Evolutionary conservation across 2,329 filamentous ascomycete genomes (phyloP), one percentile per base, ranked within the genome.

Genomic region (Didymellaceae sp.): DNA sequence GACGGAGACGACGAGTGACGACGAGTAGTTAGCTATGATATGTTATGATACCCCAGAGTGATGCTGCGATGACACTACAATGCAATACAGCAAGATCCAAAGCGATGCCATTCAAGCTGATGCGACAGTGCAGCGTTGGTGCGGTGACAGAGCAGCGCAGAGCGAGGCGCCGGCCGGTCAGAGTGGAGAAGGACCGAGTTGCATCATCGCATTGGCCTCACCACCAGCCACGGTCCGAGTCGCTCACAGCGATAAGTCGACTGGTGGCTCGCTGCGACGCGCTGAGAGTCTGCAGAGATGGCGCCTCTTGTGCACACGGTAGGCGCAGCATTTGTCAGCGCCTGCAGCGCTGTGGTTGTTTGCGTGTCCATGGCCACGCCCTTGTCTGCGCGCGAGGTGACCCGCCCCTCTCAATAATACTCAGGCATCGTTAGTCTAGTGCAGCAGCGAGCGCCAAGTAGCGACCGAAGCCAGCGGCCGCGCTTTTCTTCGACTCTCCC

Each of bases 141-240:
- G 37, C 10, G 5, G 17, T 22, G 25, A n/a, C 26, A 28, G 5
- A 13, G 26, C 26, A 28, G 26, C 10, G 26, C 10, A 13, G 3
- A 5, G 16, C 16, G 37, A 40, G 24, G 25, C 21, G 39, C 26
- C 7, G 39, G 18, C 17, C 13, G 22, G 22, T 25, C 22, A 30
- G 38, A 25, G 40, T 43, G 41, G 41, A 44, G 33, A 9, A 7
- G 31, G 13, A 9, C 1, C 40, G 30, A 31, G 45, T 48, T 49
- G 39, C 45, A 49, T 44, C 47, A 50, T 45, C 40, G 35, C 13
- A n/a, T n/a, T n/a, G n/a, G n/a, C n/a, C 28, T 30, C 28, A 30
- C 5, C 28, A 11, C n/a, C 28, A 5, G 28, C 8, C 28, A 14
- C 16, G 8, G 28, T 30, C 47, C 18, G 13, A 9, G 13, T 3